Base-by-base conservation (phyloP, 345 rosid genomes). In the Dimocarpus longan region DNA sequence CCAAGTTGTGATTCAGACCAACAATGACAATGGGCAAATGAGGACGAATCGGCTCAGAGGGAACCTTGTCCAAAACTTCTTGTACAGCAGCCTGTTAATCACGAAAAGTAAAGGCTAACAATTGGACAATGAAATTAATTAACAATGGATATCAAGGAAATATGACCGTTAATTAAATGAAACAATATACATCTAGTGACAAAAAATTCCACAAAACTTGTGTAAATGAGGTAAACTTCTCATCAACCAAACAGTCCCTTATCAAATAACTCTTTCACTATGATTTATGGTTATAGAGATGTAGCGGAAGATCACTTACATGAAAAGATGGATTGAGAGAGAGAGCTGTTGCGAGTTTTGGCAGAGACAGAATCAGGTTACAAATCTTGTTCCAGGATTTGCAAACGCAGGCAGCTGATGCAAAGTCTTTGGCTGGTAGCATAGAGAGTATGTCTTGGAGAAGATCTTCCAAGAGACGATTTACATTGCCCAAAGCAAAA, bases 291-390 rank as follows among this genome's bases (percentile, higher is more conserved):
- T 15, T 15, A 15, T 15, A 15, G 19, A 52, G 57, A 52, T 52
- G 16, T 9, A 52, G 18, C 19, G 3, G 57, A 52, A 13, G 5
- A 81, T n/a, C n/a, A n/a, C 81, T 79, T 81, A 91, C 93, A 5
- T 4, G 78, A 72, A 72, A 79, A 62, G 80, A 80, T 24, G 79
- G 78, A 26, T 82, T 76, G 77, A 82, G 81, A 73, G 92, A 88
- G 22, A 91, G 84, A 21, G 91, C 89, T 16, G 92, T 87, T 39
- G 88, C 87, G 60, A 91, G 81, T 78, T 80, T 85, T 12, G 92
- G 93, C 18, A 84, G 83, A 21, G 79, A 83, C 39, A 91, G 92
- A 70, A 88, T 79, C 24, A 54, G 82, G 39, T 39, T 50, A 71
- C 87, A 87, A 48, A 82, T 74, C 10, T 75, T 76, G 28, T 86